Base-by-base conservation (phyloP, 371 early-diverging fungal species). In the Syncephalastrum sp. region DNA sequence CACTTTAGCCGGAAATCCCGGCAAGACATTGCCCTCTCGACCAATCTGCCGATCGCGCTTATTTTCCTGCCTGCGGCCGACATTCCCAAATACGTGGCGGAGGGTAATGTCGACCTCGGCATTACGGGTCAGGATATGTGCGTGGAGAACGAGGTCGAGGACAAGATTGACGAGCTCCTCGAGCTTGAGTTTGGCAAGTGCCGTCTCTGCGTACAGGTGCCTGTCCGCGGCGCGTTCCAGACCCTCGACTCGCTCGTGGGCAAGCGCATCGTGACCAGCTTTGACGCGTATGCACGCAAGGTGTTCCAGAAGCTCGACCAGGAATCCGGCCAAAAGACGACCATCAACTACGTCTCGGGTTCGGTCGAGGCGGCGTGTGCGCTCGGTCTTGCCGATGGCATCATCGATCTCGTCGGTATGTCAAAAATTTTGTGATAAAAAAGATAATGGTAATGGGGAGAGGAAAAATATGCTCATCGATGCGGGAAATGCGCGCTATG, bases 101-200 rank as follows among this genome's bases (percentile, higher is more conserved):
- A 93, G 41, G 97, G 98, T 27, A 90, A 92, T 62, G 91, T 96
- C n/a, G 97, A 97, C 69, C 60, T 97, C 38, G 98, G 97, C 23
- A 95, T 98, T 55, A 96, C 97, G 2, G 97, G 98, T n/a, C 83
- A 88, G 68, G 95, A 96, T 66, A 94, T 96, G 80, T 84, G 95
- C 19, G 85, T 84, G 15, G 97, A 98, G 70, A 83, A 86, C 17
- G 82, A 83, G 51, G 85, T 82, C 1, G 68, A 81, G 42, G 85
- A 84, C 38, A 83, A 87, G 63, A 89, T 94, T 13, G 85, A 80
- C 6, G 85, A 89, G 65, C 70, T 93, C 46, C 46, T 90, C 38
- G 70, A 84, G 47, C 79, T 97, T 24, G 95, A 92, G 3, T 97
- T 97, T 77, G 96, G 97, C 42, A 89, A 89, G 60, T 97, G 96